Base-by-base conservation (phyloP, 2,329 filamentous ascomycete species). In the Bipolaris gigantea region DNA sequence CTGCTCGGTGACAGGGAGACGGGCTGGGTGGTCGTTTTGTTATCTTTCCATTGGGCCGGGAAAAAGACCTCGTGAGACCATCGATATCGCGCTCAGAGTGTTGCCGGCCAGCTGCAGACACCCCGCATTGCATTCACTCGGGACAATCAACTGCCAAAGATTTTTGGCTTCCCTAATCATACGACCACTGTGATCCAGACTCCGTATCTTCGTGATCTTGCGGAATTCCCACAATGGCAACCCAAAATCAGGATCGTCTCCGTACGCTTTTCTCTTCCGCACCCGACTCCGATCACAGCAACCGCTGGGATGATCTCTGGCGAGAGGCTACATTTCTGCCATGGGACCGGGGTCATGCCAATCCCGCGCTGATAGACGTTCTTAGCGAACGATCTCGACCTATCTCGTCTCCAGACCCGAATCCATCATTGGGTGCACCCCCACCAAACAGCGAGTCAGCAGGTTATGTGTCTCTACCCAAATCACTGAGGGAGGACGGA, bases 301-400 rank as follows among this genome's bases (percentile, higher is more conserved):
- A 36, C 33, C 50, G 50, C 27, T 56, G 53, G 53, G 53, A 56
- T 9, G 50, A 53, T 30, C 53, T 56, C 11, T 56, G 53, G 53
- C 42, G 35, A 23, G 53, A 56, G 16, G 51, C 47, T 11, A 46
- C 45, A 3, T 79, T 79, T 63, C 75, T 84, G 8, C 83, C 83
- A 2, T 88, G 83, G 83, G 85, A 87, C 63, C 76, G 79, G 8
- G 80, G 80, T n/a, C 70, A 73, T 40, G 79, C 83, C n/a, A 84
- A 82, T 48, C 83, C 84, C 5, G 84, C 85, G 0, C 71, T 88
- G 30, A 77, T 80, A 33, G 84, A 87, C 57, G 69, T 79, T 1
- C 73, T 87, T 23, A 40, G 23, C 18, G 36, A 48, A 55, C 60
- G 21, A 15, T 21, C 35, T 35, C 50, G 15, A 9, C 64, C 64